phyloP scores from a whole-genome alignment of 305 asterid species.

The Fraxinus floribunda region DNA sequence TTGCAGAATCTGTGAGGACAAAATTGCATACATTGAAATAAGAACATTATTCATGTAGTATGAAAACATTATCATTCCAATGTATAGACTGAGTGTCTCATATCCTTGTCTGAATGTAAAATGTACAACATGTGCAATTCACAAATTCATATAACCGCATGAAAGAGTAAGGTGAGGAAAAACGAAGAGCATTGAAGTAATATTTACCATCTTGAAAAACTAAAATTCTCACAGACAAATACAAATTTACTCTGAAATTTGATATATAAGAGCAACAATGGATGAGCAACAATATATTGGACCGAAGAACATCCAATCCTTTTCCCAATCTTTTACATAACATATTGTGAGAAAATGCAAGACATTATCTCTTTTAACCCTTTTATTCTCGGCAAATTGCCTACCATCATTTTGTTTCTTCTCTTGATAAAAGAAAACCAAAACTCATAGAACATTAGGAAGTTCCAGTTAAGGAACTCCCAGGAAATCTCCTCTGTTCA shows the following conservation, averaged over 20 bases:
- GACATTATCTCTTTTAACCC: not conserved
- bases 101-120: not conserved
- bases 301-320: conserved; percentile 33
- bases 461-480: not conserved
- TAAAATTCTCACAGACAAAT: not conserved
- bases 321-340: conserved; percentile 39
- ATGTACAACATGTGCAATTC: not conserved
- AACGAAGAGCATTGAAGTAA: not conserved
- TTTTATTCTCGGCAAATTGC: conserved; percentile 2
- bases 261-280: conserved; percentile 28
- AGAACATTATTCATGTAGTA: not conserved
- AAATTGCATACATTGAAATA: not conserved
- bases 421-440: conserved; percentile 1
- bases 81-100: not conserved
- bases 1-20: not conserved
- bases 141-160: not conserved
- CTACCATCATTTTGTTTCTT: not conserved
- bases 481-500: not conserved
- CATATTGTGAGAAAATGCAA: conserved; percentile 29
- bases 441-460: not conserved
- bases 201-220: not conserved
- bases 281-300: conserved; percentile 30
- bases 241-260: conserved; percentile 22
- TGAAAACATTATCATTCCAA: not conserved
- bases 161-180: not conserved